A percentile compares a stretch with the other conserved stretches of the same genome.
Conservation (phyloP, 768 basidiomycete genomes). For the Hemileccinum impolitum region DNA sequence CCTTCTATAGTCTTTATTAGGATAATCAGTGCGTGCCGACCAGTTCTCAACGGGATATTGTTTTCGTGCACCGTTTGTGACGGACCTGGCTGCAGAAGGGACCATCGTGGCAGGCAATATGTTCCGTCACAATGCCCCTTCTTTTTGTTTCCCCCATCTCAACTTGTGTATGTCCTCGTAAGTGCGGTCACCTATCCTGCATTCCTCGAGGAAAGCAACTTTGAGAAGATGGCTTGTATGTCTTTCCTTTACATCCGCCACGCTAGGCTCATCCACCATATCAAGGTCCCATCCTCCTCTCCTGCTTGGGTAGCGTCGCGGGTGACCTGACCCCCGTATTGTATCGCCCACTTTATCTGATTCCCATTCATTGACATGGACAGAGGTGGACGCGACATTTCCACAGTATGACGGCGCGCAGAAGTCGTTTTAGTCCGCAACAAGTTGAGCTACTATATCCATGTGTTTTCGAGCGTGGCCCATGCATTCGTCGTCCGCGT, state of each 20-base stretch:
- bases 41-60: constrained; percentile 44
- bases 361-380: neutral
- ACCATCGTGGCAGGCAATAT: constrained; percentile 43
- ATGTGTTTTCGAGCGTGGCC: constrained; percentile 47
- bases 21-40: neutral
- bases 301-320: constrained; percentile 18
- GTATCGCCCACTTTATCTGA: neutral
- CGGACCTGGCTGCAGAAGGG: constrained; percentile 43
- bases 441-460: constrained; percentile 50
- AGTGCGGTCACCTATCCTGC: constrained; percentile 55
- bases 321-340: too few relatives aligned
- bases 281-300: constrained; percentile 22
- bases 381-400: constrained; percentile 53
- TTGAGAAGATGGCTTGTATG: constrained; percentile 45
- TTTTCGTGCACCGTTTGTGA: constrained; percentile 49
- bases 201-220: constrained; percentile 49
- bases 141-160: neutral
- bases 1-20: neutral
- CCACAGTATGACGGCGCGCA: constrained; percentile 46
- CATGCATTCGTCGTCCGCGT: constrained; percentile 24
- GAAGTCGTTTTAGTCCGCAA: constrained; percentile 51
- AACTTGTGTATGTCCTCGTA: neutral
- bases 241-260: neutral
- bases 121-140: neutral
- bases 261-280: neutral